Conservation (phyloP, 768 basidiomycete species). For the Rhizopogon vulgaris region DNA sequence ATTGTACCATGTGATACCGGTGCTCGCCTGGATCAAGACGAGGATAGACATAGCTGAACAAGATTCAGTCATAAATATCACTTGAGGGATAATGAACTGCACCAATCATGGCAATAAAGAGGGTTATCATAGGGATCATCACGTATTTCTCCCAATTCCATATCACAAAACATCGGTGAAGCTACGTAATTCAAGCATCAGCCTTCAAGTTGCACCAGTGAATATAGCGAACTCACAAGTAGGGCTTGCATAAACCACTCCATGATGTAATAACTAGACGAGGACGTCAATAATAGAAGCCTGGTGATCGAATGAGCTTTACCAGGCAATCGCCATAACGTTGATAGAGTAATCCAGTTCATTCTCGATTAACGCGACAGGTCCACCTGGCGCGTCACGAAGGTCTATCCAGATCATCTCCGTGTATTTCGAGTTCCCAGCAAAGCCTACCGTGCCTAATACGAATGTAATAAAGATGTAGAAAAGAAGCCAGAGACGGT, state of each 20-base stretch:
- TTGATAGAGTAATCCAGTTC: constrained; percentile 16
- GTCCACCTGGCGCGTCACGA: constrained; percentile 12
- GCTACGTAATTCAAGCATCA: neutral
- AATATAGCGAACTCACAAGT: constrained; percentile 8
- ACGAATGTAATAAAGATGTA: constrained; percentile 21
- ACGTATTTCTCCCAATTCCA: constrained; percentile 9
- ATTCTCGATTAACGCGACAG: constrained; percentile 9
- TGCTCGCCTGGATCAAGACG: constrained; percentile 11
- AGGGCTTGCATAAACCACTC: constrained; percentile 25
- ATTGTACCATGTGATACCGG: constrained; percentile 13
- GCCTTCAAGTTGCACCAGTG: neutral
- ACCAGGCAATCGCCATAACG: constrained; percentile 13
- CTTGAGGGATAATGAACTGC: neutral
- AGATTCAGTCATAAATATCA: neutral
- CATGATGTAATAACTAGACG: constrained; percentile 21
- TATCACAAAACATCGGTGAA: constrained; percentile 10
- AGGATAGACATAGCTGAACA: constrained; percentile 12
- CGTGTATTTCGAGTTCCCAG: constrained; percentile 20
- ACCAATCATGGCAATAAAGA: constrained; percentile 13
- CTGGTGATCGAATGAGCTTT: neutral
- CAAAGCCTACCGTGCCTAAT: constrained; percentile 23
- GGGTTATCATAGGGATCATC: constrained; percentile 12
- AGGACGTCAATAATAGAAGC: neutral
- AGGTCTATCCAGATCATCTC: constrained; percentile 30
- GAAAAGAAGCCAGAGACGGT: constrained; percentile 8